Evolutionary conservation across 306 rosid genomes (phyloP), one percentile per base, ranked within the genome.

Genomic region (Cucurbita pepo): DNA sequence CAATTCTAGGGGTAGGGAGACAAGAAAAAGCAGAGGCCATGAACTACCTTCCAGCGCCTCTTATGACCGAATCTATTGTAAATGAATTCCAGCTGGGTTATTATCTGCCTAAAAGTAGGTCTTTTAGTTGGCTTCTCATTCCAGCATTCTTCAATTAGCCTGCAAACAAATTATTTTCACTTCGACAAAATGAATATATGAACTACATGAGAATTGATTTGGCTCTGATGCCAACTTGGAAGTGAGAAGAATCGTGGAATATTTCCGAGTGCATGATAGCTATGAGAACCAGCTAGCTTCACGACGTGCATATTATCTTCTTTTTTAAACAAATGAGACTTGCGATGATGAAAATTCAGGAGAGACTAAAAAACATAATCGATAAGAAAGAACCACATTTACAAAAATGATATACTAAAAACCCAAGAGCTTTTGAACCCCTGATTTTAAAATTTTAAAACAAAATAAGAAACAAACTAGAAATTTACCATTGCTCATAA

Each of bases 71-170:
- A 38, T 61, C 79, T 75, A 84, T 81, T 78, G 84, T 83, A 57
- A 45, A 90, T 90, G 78, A 85, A 72, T 73, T 93, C 97, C 77
- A 93, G 89, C 85, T 76, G 85, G 19, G 73, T 69, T 77, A 90
- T 87, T 77, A 93, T 88, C 84, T 85, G 87, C 77, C 96, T 91
- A 83, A 93, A 93, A 19, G 97, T 82, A 81, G 97, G 98, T 77
- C 98, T 81, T 82, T 59, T 87, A 3, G 83, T 82, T 40, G 98
- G 98, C 41, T 86, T 90, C 75, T 88, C 98, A 64, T 88, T 81
- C 98, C 98, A 93, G 84, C 97, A 90, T 66, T 86, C 96, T 82
- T 85, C 91, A 73, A 93, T 93, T 80, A 93, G 88, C 77, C 98
- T 93, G 83, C 76, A 12, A 67, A 69, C 69, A 81, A 54, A 81